phyloP scores from a whole-genome alignment of 2,329 filamentous ascomycete species.

The Neoscytalidium dimidiatum region DNA sequence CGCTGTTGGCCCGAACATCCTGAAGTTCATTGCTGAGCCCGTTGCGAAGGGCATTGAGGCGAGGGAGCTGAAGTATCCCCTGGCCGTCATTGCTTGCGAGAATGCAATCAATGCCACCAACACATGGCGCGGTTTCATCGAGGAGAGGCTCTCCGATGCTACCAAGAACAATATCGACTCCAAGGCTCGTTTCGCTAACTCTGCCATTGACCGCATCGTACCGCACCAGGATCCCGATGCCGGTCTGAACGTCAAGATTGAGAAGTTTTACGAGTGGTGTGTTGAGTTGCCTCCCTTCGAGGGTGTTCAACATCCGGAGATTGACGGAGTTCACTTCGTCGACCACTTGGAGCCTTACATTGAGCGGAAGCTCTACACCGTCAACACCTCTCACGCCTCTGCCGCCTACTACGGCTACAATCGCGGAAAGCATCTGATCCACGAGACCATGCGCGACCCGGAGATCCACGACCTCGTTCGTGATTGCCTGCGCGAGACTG shows the following conservation, averaged over 20 bases:
- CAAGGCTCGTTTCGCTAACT: slow-evolving; percentile 92
- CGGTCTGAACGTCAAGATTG: slow-evolving; percentile 88
- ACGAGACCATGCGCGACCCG: slow-evolving; percentile 81
- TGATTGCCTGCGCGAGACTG: slow-evolving; percentile 81
- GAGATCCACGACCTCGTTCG: slow-evolving; percentile 79
- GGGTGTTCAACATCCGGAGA: slow-evolving; percentile 67
- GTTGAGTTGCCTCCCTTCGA: slow-evolving; percentile 84
- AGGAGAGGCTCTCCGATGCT: slow-evolving; percentile 70
- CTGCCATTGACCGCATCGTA: slow-evolving; percentile 96
- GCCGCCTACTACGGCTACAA: slow-evolving; percentile 94
- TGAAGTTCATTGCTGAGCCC: slow-evolving; percentile 93
- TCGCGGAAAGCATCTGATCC: slow-evolving; percentile 81
- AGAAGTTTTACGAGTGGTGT: slow-evolving; percentile 99
- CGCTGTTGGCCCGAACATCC: slow-evolving; percentile 92
- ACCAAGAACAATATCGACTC: slow-evolving; percentile 64
- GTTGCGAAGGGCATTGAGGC: slow-evolving; percentile 92
- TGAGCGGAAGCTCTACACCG: slow-evolving; percentile 98
- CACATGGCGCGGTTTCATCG: slow-evolving; percentile 78
- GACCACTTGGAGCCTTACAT: slow-evolving; percentile 91
- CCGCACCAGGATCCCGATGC: slow-evolving; percentile 80
- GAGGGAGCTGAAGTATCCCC: slow-evolving; percentile 65
- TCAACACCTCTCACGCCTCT: slow-evolving; percentile 97
- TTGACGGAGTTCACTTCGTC: slow-evolving; percentile 91
- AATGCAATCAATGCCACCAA: slow-evolving; percentile 96
- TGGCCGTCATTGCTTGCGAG: slow-evolving; percentile 96